A percentile compares a stretch with the other conserved stretches of the same genome.
Evolutionary conservation across 2,329 filamentous ascomycete species (phyloP).

Genomic region (Botryosphaeria dothidea): DNA sequence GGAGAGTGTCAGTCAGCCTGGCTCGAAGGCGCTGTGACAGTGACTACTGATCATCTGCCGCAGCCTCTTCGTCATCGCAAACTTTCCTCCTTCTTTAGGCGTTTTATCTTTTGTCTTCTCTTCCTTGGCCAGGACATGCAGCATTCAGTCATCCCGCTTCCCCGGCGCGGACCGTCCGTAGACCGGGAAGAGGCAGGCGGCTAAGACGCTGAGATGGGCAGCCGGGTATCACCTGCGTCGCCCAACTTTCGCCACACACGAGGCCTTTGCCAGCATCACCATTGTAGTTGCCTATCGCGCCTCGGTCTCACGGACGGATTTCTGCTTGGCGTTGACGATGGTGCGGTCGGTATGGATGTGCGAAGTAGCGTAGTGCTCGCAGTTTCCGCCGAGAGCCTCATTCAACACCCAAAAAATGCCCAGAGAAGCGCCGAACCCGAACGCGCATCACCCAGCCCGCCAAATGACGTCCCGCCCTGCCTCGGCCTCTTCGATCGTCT

Average conservation of each 20-base stretch:
- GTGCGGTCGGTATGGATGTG: not conserved
- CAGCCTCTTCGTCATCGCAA: not conserved
- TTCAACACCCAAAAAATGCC: not conserved
- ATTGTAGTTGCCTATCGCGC: not conserved
- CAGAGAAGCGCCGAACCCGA: constrained; percentile 12
- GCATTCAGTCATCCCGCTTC: not conserved
- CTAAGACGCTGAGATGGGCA: not conserved
- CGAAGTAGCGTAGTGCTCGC: not conserved
- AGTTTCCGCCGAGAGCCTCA: not conserved
- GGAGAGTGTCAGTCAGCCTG: not conserved
- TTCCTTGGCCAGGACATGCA: not conserved
- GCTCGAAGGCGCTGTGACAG: not conserved
- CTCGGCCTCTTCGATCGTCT: not conserved
- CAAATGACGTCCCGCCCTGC: not conserved
- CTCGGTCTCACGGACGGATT: not conserved
- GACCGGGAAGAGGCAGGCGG: not conserved
- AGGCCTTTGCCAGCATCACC: not conserved
- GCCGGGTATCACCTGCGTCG: not conserved
- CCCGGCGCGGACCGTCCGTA: not conserved
- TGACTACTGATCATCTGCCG: not conserved
- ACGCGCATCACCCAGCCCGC: not conserved
- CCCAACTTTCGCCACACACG: not conserved
- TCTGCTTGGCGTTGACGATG: not conserved
- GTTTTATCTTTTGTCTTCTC: not conserved
- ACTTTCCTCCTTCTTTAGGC: not conserved